These are phyloP conservation scores for Tetradesmus lagerheimii DNA, from an alignment of 139 green algal genomes.

Conservation along the genomic window DNA sequence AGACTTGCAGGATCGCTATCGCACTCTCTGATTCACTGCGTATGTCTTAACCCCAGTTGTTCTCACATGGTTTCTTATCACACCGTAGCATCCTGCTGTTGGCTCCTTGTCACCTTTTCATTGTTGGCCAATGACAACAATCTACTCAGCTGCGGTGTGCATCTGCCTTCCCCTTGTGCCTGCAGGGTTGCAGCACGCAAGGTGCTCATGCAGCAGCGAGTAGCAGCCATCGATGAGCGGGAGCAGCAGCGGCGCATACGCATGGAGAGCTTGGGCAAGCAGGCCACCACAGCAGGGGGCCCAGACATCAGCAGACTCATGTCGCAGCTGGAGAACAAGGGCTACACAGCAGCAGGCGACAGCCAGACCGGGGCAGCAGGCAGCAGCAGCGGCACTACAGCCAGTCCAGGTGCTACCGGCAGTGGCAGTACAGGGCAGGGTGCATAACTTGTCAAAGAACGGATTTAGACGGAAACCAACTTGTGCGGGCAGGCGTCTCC, in stretches of 20 bases:
- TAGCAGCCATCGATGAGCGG: slow-evolving; percentile 59
- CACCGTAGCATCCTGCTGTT: not conserved
- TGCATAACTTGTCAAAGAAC: too few relatives aligned
- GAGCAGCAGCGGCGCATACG: slow-evolving; percentile 62
- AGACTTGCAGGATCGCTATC: too few relatives aligned
- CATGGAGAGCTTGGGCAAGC: slow-evolving; percentile 51
- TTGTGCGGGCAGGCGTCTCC: too few relatives aligned
- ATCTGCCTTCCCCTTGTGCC: not conserved
- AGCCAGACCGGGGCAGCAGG: not conserved
- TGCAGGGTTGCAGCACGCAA: slow-evolving; percentile 46
- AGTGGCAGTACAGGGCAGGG: slow-evolving; percentile 8
- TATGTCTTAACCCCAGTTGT: too few relatives aligned
- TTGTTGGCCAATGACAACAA: too few relatives aligned
- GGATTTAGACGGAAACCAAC: too few relatives aligned
- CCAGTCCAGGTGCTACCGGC: not conserved
- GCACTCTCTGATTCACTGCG: too few relatives aligned
- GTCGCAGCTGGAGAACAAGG: slow-evolving; percentile 47
- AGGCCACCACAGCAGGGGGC: slow-evolving; percentile 31
- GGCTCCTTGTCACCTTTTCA: not conserved
- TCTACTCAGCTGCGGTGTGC: not conserved
- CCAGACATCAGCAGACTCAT: slow-evolving; percentile 53
- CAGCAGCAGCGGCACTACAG: too few relatives aligned
- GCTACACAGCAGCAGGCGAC: not conserved
- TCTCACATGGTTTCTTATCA: too few relatives aligned
- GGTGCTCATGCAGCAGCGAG: slow-evolving; percentile 26